phyloP scores from a whole-genome alignment of 805 yeast genomes.

The Barnettozyma botsteinii region DNA sequence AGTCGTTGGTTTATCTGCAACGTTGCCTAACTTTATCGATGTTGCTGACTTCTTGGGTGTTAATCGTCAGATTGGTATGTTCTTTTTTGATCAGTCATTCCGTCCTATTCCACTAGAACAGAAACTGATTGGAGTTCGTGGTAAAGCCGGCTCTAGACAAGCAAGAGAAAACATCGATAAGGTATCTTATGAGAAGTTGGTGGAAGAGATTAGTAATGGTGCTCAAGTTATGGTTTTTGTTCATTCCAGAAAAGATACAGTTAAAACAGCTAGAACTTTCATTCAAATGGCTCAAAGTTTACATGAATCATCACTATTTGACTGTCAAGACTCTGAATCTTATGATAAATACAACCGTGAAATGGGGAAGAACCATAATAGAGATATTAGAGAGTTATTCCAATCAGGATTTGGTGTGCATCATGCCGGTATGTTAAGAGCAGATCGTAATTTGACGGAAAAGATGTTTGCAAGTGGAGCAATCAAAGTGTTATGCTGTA shows the following conservation, averaged over 20 bases:
- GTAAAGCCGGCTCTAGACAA: slow-evolving; percentile 73
- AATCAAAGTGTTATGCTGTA: slow-evolving; percentile 85
- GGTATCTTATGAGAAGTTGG: slow-evolving; percentile 69
- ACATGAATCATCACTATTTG: slow-evolving; percentile 53
- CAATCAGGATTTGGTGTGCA: slow-evolving; percentile 85
- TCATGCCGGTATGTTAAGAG: slow-evolving; percentile 94
- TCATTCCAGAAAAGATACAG: slow-evolving; percentile 91
- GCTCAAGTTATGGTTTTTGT: slow-evolving; percentile 96
- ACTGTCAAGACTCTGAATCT: slow-evolving; percentile 40
- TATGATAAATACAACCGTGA: slow-evolving; percentile 53
- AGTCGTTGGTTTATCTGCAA: slow-evolving; percentile 91
- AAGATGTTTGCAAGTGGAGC: slow-evolving; percentile 81
- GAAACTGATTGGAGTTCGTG: slow-evolving; percentile 78
- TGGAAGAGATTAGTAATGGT: slow-evolving; percentile 60
- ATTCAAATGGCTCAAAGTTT: slow-evolving; percentile 60
- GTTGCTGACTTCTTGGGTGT: slow-evolving; percentile 95
- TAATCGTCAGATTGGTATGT: slow-evolving; percentile 85
- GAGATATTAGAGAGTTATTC: slow-evolving; percentile 76
- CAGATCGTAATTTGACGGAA: slow-evolving; percentile 87
- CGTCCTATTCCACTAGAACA: slow-evolving; percentile 93
- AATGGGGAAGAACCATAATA: slow-evolving; percentile 62
- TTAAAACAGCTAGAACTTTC: slow-evolving; percentile 70
- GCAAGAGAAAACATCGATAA: slow-evolving; percentile 66
- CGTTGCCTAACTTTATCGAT: slow-evolving; percentile 84
- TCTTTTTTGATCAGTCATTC: slow-evolving; percentile 87